phyloP scores from a whole-genome alignment of 2,329 filamentous ascomycete species.

The Seiridium cupressi region DNA sequence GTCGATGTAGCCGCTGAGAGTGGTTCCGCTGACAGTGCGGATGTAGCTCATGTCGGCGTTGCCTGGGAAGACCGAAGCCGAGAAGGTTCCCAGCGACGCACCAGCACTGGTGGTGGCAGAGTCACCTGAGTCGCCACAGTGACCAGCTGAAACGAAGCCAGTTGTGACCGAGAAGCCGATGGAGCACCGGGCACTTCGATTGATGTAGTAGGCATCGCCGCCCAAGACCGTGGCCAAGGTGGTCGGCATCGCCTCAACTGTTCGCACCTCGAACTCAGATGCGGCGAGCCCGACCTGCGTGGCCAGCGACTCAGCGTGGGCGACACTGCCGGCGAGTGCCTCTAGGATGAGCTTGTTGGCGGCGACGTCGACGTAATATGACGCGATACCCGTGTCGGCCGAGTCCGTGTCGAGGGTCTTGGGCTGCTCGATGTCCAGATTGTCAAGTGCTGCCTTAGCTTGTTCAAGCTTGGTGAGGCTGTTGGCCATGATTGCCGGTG shows the following conservation, averaged over 20 bases:
- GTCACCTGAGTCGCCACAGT: conserved; percentile 32
- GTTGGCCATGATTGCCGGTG: conserved; percentile 28
- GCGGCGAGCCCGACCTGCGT: conserved; percentile 32
- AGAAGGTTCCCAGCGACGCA: conserved; percentile 31
- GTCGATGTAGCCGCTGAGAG: conserved; percentile 29
- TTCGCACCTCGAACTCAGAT: conserved; percentile 34
- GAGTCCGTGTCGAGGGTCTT: conserved; percentile 22
- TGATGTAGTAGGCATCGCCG: conserved; percentile 37
- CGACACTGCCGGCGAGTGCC: conserved; percentile 31
- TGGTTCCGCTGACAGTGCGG: conserved; percentile 31
- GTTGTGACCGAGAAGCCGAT: conserved; percentile 38
- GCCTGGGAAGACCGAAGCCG: conserved; percentile 36
- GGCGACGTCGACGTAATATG: conserved; percentile 36
- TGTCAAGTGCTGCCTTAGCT: conserved; percentile 39
- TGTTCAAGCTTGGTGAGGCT: conserved; percentile 36
- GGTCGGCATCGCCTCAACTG: conserved; percentile 29
- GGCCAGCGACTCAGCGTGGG: conserved; percentile 32
- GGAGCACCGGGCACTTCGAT: conserved; percentile 31
- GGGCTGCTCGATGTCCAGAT: conserved; percentile 32
- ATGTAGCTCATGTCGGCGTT: conserved; percentile 36
- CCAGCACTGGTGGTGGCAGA: conserved; percentile 30
- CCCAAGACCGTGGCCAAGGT: conserved; percentile 33
- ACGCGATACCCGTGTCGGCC: conserved; percentile 28
- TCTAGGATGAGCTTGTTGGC: conserved; percentile 39
- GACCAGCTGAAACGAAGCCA: conserved; percentile 38